A percentile compares a stretch with the other conserved stretches of the same genome.
Evolutionary conservation across 805 yeast species (phyloP).

Genomic region (Saccharomycopsis sp.): DNA sequence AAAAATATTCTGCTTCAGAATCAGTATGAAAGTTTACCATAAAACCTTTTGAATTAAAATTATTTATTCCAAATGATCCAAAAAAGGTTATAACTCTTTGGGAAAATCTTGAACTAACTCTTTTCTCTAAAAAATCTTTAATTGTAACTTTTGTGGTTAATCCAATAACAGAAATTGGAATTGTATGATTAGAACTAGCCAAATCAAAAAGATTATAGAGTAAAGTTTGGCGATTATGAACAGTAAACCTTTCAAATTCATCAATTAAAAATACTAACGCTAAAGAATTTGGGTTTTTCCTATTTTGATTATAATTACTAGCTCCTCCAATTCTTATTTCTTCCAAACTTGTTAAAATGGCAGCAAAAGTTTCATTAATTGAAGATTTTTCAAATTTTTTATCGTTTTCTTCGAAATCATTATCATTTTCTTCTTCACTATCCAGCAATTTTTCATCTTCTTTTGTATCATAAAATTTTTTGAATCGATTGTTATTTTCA

Average conservation of each 20-base stretch:
- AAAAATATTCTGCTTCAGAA: slow-evolving; percentile 18
- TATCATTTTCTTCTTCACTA: not conserved
- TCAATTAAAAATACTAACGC: slow-evolving; percentile 75
- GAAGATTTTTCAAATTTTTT: slow-evolving; percentile 38
- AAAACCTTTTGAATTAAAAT: slow-evolving; percentile 1
- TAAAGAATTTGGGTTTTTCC: slow-evolving; percentile 25
- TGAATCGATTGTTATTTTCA: slow-evolving; percentile 17
- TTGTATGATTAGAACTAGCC: slow-evolving; percentile 53
- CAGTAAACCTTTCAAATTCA: slow-evolving; percentile 73
- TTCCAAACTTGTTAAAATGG: slow-evolving; percentile 44
- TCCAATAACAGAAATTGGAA: slow-evolving; percentile 78
- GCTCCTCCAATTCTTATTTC: slow-evolving; percentile 19
- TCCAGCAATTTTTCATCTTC: slow-evolving; percentile 1
- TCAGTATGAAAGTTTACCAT: slow-evolving; percentile 13
- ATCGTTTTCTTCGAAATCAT: slow-evolving; percentile 1
- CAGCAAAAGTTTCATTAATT: slow-evolving; percentile 49
- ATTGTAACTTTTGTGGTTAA: slow-evolving; percentile 64
- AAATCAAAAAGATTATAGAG: slow-evolving; percentile 82
- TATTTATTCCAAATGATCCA: slow-evolving; percentile 5
- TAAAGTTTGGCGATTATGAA: slow-evolving; percentile 65
- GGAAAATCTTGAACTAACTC: slow-evolving; percentile 84
- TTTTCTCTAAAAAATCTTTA: slow-evolving; percentile 75
- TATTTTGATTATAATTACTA: slow-evolving; percentile 20
- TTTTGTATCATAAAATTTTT: slow-evolving; percentile 5
- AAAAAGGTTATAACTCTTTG: slow-evolving; percentile 56